Percentiles rank a stretch among this genome's conserved stretches.
Evolutionary conservation across 2,329 filamentous ascomycete genomes (phyloP).

Genomic region (Verruconis gallopava): DNA sequence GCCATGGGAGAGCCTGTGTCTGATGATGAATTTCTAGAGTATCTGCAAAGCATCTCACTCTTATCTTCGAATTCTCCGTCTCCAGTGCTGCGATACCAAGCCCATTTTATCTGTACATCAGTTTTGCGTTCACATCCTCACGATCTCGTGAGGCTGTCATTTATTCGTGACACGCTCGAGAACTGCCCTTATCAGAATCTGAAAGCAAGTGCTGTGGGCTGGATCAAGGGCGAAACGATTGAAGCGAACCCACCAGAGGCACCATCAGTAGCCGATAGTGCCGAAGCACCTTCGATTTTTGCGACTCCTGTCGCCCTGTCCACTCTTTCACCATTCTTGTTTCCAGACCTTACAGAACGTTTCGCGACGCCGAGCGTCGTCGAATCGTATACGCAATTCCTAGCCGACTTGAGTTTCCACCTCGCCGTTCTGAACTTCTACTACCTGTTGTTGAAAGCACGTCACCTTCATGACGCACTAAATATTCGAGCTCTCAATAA

Average conservation of each 20-base stretch:
- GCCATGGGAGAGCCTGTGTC: conserved; percentile 32
- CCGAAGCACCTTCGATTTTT: conserved; percentile 27
- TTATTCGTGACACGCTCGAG: conserved; percentile 43
- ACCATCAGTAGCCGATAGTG: conserved; percentile 1
- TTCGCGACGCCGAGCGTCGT: conserved; percentile 16
- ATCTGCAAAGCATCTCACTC: conserved; percentile 36
- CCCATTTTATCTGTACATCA: conserved; percentile 36
- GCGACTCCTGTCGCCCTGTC: conserved; percentile 34
- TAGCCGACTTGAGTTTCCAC: conserved; percentile 40
- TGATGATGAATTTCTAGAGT: conserved; percentile 39
- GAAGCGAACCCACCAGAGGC: conserved; percentile 24
- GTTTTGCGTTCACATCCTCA: conserved; percentile 41
- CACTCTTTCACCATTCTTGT: conserved; percentile 38
- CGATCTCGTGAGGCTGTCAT: conserved; percentile 36
- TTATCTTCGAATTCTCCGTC: conserved; percentile 36
- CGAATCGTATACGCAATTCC: conserved; percentile 31
- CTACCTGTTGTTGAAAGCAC: conserved; percentile 40
- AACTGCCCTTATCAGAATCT: conserved; percentile 41
- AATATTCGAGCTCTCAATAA: conserved; percentile 32
- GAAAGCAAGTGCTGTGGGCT: conserved; percentile 44
- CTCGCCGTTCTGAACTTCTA: conserved; percentile 46
- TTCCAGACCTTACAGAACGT: conserved; percentile 32
- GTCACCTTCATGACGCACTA: conserved; percentile 33
- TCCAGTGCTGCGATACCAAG: conserved; percentile 33
- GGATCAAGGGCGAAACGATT: conserved; percentile 48